Conservation (phyloP, 768 basidiomycete genomes). For the Botryobasidium botryosum region DNA sequence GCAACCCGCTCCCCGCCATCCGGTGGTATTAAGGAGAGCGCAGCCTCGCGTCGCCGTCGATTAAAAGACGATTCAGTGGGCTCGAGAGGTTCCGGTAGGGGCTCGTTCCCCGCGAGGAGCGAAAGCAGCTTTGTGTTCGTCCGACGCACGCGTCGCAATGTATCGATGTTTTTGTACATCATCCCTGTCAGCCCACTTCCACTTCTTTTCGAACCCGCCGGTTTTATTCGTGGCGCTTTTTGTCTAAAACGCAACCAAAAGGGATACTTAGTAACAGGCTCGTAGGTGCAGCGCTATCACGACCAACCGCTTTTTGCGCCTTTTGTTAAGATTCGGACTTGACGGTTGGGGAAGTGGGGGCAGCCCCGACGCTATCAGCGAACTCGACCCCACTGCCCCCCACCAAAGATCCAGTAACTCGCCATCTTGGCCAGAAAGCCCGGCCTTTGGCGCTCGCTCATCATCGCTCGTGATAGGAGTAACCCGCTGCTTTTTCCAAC, state of each 20-base stretch:
- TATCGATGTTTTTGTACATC: conserved; percentile 65
- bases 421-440: background rate
- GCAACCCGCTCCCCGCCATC: conserved; percentile 7
- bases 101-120: conserved; percentile 25
- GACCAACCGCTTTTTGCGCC: too few relatives aligned
- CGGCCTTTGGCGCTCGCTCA: conserved; percentile 15
- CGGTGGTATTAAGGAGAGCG: conserved; percentile 2
- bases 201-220: conserved; percentile 26
- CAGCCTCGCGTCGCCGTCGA: background rate
- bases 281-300: background rate
- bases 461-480: too few relatives aligned
- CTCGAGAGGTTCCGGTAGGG: background rate
- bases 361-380: conserved; percentile 45
- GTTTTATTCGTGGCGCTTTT: too few relatives aligned
- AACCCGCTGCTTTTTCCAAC: too few relatives aligned
- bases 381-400: conserved; percentile 46
- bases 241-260: too few relatives aligned
- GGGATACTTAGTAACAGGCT: too few relatives aligned
- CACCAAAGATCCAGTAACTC: conserved; percentile 42
- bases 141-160: conserved; percentile 52
- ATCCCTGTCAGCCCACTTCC: conserved; percentile 32
- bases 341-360: conserved; percentile 28
- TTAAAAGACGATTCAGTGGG: background rate
- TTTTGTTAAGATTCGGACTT: too few relatives aligned
- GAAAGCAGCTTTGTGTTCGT: conserved; percentile 57